Evolutionary conservation across 441 rosid species (phyloP), one percentile per base, ranked within the genome.

Genomic region (Flueggea neowawraea): DNA sequence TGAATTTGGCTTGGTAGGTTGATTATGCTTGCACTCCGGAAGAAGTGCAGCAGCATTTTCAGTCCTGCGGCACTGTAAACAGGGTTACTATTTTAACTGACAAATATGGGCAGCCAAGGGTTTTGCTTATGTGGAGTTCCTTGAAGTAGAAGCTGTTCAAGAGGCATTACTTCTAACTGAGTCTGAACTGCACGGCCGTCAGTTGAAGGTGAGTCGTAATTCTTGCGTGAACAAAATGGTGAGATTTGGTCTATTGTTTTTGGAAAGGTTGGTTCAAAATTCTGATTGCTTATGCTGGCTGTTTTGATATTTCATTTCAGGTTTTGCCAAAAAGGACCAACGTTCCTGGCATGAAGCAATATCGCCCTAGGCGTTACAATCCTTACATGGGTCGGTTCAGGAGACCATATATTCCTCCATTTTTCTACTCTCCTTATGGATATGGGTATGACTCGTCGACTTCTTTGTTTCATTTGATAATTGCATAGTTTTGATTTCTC

Each of bases 1-100:
- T n/a, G 60, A 43, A 63, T 47, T 69, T 69, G 51, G 12, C 51
- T 39, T 5, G 76, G 75, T 73, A 91, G 96, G 97, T 89, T 69
- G 96, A 91, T 63, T 91, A 89, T 75, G 88, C 89, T 2, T 92
- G 96, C 76, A 89, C 98, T 5, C 96, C 98, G 22, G 98, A 92
- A 81, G 98, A 92, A 78, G 98, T 92, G 64, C 96, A 89, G 76
- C 96, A 87, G 70, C 96, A 91, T 82, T 91, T 91, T 63, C 95
- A 91, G 75, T 73, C 96, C 17, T 91, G 98, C 59, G 98, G 98
- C 65, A 91, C 95, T 22, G 98, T 91, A 22, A 90, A 91, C 65
- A 71, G 98, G 51, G 98, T 91, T 58, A 89, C 98, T 12, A 89
- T 91, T 78, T 80, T 89, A 66, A 89, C 98, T 1, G 96, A 92